A percentile compares a stretch with the other conserved stretches of the same genome.
phyloP scores from a whole-genome alignment of 2,329 filamentous ascomycete genomes.

The Penicillium sp. region DNA sequence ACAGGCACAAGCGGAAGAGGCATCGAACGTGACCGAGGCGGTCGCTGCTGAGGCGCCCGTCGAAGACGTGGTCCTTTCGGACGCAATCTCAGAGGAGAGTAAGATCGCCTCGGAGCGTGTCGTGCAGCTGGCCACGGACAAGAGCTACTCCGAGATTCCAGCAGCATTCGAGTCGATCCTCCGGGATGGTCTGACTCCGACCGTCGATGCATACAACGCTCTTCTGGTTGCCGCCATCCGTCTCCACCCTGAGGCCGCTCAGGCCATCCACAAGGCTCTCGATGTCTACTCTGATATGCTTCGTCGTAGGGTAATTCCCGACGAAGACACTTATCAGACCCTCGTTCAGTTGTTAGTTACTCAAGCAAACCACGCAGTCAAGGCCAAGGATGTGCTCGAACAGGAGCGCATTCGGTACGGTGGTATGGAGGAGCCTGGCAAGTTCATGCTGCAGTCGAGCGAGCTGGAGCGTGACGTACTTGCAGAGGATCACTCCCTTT shows the following conservation, averaged over 20 bases:
- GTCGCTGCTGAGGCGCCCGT: constrained; percentile 29
- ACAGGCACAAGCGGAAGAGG: constrained; percentile 47
- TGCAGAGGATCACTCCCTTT: constrained; percentile 81
- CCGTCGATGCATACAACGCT: constrained; percentile 86
- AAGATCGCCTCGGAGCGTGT: constrained; percentile 77
- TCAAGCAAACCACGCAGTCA: constrained; percentile 75
- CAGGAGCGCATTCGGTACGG: constrained; percentile 82
- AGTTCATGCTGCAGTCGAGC: constrained; percentile 85
- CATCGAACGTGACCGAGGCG: constrained; percentile 34
- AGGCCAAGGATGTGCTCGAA: constrained; percentile 72
- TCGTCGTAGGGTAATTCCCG: constrained; percentile 75
- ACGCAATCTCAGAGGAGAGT: constrained; percentile 61
- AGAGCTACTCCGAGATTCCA: constrained; percentile 84
- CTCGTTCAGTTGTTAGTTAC: constrained; percentile 80
- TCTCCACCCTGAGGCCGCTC: constrained; percentile 74
- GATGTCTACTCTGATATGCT: constrained; percentile 98
- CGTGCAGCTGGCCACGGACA: constrained; percentile 68
- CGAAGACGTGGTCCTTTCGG: constrained; percentile 44
- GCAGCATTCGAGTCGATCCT: constrained; percentile 89
- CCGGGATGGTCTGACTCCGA: constrained; percentile 76
- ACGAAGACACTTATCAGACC: constrained; percentile 84
- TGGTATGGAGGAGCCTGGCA: constrained; percentile 78
- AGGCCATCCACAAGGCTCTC: constrained; percentile 85
- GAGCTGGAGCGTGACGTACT: constrained; percentile 86
- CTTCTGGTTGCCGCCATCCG: constrained; percentile 82